Percentiles rank a stretch among this genome's conserved stretches.
phyloP scores from a whole-genome alignment of 2,329 filamentous ascomycete genomes.

The Fusarium buxicola region DNA sequence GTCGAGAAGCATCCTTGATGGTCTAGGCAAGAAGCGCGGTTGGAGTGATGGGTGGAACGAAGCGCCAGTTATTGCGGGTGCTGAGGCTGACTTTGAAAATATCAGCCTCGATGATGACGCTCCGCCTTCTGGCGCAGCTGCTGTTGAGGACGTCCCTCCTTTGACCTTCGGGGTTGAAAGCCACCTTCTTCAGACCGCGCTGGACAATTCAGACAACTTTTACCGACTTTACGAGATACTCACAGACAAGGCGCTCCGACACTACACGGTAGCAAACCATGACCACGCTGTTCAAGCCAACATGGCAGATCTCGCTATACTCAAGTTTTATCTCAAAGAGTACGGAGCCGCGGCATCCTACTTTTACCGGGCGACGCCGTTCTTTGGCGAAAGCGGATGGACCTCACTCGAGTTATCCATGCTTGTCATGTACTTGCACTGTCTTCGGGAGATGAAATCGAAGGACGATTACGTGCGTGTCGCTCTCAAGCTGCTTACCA shows the following conservation, averaged over 20 bases:
- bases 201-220: conserved; percentile 72
- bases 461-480: conserved; percentile 84
- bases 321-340: conserved; percentile 83
- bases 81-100: conserved; percentile 66
- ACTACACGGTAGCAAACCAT: conserved; percentile 84
- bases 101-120: conserved; percentile 63
- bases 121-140: conserved; percentile 15
- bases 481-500: conserved; percentile 78
- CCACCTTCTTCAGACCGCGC: conserved; percentile 68
- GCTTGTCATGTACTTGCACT: conserved; percentile 86
- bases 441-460: conserved; percentile 79
- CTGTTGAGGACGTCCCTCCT: conserved; percentile 17
- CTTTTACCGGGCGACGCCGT: conserved; percentile 81
- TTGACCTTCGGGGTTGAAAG: conserved; percentile 54
- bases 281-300: conserved; percentile 80
- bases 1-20: conserved; percentile 82
- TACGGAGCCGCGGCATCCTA: conserved; percentile 79
- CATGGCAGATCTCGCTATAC: conserved; percentile 85
- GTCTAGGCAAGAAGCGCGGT: conserved; percentile 74
- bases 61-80: conserved; percentile 62
- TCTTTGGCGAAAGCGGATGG: conserved; percentile 85
- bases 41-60: conserved; percentile 84
- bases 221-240: conserved; percentile 77
- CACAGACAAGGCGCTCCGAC: conserved; percentile 85
- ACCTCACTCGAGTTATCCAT: conserved; percentile 82